These are phyloP conservation scores for Ophiostoma ips DNA, from an alignment of 2,329 filamentous ascomycete species.

Conservation along the genomic window DNA sequence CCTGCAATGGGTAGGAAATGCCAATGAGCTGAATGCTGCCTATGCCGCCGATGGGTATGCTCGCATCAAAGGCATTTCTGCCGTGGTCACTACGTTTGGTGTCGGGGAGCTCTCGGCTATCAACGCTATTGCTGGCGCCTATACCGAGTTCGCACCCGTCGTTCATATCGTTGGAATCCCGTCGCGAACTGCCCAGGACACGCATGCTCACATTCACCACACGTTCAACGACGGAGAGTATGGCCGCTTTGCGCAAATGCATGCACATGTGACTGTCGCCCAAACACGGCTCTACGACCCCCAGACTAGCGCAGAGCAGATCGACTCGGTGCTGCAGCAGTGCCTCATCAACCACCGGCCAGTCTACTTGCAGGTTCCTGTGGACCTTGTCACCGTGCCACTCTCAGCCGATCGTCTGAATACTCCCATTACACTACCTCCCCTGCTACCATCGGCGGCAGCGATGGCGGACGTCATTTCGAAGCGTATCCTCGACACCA, in stretches of 20 bases:
- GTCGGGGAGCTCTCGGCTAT: constrained; percentile 41
- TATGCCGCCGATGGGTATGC: constrained; percentile 50
- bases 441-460: constrained; percentile 44
- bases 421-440: constrained; percentile 49
- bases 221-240: constrained; percentile 44
- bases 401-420: constrained; percentile 59
- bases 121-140: constrained; percentile 42
- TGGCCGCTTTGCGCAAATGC: constrained; percentile 65
- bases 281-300: constrained; percentile 58
- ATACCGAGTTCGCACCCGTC: constrained; percentile 40
- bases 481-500: constrained; percentile 57
- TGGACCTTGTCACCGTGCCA: constrained; percentile 64
- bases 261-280: constrained; percentile 53
- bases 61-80: constrained; percentile 40
- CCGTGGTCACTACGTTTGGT: constrained; percentile 45
- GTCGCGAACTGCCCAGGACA: constrained; percentile 15
- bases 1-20: constrained; percentile 35
- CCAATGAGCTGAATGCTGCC: constrained; percentile 41
- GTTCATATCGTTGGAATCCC: constrained; percentile 33
- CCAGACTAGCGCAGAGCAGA: constrained; percentile 55
- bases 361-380: constrained; percentile 72
- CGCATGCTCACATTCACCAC: constrained; percentile 27
- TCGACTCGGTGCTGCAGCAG: constrained; percentile 63
- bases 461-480: constrained; percentile 73
- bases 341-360: constrained; percentile 63